Conservation (phyloP, 768 basidiomycete species). For the Rhizopogon vinicolor region DNA sequence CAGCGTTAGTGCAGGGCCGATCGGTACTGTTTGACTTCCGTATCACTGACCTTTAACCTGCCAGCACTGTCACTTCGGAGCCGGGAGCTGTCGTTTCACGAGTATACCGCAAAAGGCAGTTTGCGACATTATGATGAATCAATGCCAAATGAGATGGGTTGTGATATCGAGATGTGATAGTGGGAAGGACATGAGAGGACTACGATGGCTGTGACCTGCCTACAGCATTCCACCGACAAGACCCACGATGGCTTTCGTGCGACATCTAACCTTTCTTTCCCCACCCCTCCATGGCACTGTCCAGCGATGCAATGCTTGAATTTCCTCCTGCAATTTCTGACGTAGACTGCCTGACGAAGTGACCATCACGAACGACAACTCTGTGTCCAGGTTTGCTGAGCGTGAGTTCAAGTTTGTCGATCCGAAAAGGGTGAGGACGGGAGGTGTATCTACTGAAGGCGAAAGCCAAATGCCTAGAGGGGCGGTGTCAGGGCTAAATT, state of each 20-base stretch:
- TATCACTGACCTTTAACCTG: too few relatives aligned
- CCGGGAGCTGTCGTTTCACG: too few relatives aligned
- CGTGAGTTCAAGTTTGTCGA: slow-evolving; percentile 94
- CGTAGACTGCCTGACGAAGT: slow-evolving; percentile 54
- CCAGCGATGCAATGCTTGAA: slow-evolving; percentile 45
- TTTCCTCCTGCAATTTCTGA: slow-evolving; percentile 47
- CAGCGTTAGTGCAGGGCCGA: too few relatives aligned
- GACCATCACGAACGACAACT: slow-evolving; percentile 82
- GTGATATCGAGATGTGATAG: not conserved
- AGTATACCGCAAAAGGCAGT: not conserved
- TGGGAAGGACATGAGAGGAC: not conserved
- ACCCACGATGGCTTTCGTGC: slow-evolving; percentile 60
- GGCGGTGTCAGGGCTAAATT: not conserved
- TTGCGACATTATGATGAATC: not conserved
- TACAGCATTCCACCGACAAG: slow-evolving; percentile 70
- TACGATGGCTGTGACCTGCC: slow-evolving; percentile 3
- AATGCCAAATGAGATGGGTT: not conserved
- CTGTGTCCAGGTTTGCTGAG: slow-evolving; percentile 86
- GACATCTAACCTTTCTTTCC: slow-evolving; percentile 52
- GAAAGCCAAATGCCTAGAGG: slow-evolving; percentile 83
- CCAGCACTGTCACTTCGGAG: too few relatives aligned
- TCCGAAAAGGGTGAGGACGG: slow-evolving; percentile 80
- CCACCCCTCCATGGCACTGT: slow-evolving; percentile 56
- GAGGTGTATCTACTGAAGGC: slow-evolving; percentile 44
- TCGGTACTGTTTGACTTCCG: too few relatives aligned